A percentile compares a stretch with the other conserved stretches of the same genome.
Conservation (phyloP, 805 yeast genomes). For the Teunomyces kruisii region DNA sequence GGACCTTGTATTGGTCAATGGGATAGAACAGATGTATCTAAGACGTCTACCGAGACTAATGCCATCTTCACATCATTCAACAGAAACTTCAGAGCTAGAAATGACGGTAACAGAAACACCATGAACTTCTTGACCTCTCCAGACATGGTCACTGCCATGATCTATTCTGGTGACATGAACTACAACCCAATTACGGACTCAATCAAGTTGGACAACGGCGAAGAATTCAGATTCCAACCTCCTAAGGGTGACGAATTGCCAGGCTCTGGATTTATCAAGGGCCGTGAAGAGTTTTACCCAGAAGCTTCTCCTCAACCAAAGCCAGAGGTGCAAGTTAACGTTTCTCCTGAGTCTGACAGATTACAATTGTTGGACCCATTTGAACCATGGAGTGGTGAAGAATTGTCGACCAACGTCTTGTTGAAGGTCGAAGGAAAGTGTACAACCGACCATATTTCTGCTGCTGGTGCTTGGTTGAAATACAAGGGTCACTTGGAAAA, state of each 20-base stretch:
- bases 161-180: slow-evolving; percentile 87
- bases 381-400: slow-evolving; percentile 82
- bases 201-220: slow-evolving; percentile 69
- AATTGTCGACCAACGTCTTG: slow-evolving; percentile 70
- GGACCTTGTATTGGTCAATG: slow-evolving; percentile 99
- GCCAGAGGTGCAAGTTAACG: slow-evolving; percentile 58
- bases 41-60: slow-evolving; percentile 65
- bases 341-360: slow-evolving; percentile 89
- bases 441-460: slow-evolving; percentile 97
- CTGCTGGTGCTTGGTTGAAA: slow-evolving; percentile 98
- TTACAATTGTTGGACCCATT: slow-evolving; percentile 90
- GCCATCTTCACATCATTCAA: slow-evolving; percentile 96
- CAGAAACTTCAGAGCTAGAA: slow-evolving; percentile 96
- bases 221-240: slow-evolving; percentile 72
- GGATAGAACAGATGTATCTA: slow-evolving; percentile 84
- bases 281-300: slow-evolving; percentile 76
- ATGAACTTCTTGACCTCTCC: slow-evolving; percentile 99
- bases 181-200: slow-evolving; percentile 90
- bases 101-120: slow-evolving; percentile 97
- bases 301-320: slow-evolving; percentile 64
- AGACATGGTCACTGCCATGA: slow-evolving; percentile 95
- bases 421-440: slow-evolving; percentile 96
- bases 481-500: slow-evolving; percentile 97
- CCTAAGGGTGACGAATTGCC: slow-evolving; percentile 88
- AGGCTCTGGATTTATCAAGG: slow-evolving; percentile 68